Evolutionary conservation across 306 rosid genomes (phyloP), one percentile per base, ranked within the genome.

Genomic region (Castanea sativa): DNA sequence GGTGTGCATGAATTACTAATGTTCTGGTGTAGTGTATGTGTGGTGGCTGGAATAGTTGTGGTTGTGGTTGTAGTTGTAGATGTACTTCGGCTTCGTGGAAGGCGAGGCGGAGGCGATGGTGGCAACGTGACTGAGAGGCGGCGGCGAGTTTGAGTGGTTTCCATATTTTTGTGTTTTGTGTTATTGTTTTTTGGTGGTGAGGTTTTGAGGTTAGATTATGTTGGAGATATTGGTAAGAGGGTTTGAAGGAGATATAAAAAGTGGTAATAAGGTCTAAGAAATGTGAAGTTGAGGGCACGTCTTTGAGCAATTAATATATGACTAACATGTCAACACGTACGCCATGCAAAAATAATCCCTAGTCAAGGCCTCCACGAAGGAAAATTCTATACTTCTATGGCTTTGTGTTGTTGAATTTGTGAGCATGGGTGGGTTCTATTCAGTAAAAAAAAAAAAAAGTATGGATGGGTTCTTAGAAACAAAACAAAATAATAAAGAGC

Each of bases 21-120:
- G 14, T 74, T 80, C 3, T 51, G 19, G 8, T 35, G 49, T 9
- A 19, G 25, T 72, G 59, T 13, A 49, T 49, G 1, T 49, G 16
- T n/a, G 7, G 55, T 82, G 78, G 67, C 84, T 27, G 70, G 83
- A 73, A 38, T 38, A 2, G 82, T 73, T 51, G 14, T 29, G 71
- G 67, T 79, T 77, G 4, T 69, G 51, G 79, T 71, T 1, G 83
- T 4, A 41, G 18, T 70, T 53, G 77, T 41, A 8, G 11, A 41
- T 73, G 0, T 87, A 6, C 94, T 88, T 63, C 78, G 77, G 83
- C 88, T 87, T n/a, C 93, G 87, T 15, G 81, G 69, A 29, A 90
- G 90, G 51, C 75, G 83, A 0, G 85, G 87, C 0, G 84, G 87
- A 0, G 84, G 87, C 0, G 86, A 76, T 0, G 90, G 85, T 0